phyloP scores from a whole-genome alignment of 495 filamentous ascomycete species.

The Elasticomyces elasticus region DNA sequence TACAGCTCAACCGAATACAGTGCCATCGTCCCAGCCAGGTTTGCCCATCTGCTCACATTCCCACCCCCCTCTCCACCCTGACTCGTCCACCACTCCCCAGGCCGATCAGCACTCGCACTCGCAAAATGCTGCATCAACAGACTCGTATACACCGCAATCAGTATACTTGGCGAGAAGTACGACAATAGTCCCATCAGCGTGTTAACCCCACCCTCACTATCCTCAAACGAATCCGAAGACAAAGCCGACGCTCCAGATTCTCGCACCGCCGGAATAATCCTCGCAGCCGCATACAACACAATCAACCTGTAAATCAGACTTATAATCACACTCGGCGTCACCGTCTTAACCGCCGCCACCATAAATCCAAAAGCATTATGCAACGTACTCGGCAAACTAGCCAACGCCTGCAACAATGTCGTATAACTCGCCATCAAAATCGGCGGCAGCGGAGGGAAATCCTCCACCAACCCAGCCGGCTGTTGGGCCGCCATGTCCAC shows the following conservation, averaged over 20 bases:
- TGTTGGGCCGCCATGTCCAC: conserved; percentile 26
- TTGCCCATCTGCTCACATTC: conserved; percentile 88
- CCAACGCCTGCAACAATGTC: conserved; percentile 74
- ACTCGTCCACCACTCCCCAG: conserved; percentile 73
- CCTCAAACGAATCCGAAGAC: conserved; percentile 75
- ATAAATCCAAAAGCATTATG: conserved; percentile 80
- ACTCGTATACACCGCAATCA: conserved; percentile 95
- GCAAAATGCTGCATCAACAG: conserved; percentile 91
- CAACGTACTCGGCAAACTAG: conserved; percentile 69
- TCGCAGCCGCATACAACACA: conserved; percentile 89
- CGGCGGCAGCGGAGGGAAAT: conserved; percentile 88
- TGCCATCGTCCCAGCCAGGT: conserved; percentile 75
- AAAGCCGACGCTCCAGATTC: conserved; percentile 74
- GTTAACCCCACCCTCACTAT: conserved; percentile 71
- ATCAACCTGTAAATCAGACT: conserved; percentile 85
- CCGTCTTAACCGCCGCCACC: conserved; percentile 77
- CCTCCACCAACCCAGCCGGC: too few relatives aligned
- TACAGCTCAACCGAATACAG: conserved; percentile 84
- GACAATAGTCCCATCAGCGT: conserved; percentile 69
- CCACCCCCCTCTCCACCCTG: conserved; percentile 70
- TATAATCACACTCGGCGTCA: conserved; percentile 90
- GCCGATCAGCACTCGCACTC: conserved; percentile 50
- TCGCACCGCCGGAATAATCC: conserved; percentile 87
- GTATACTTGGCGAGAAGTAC: conserved; percentile 85
- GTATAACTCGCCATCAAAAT: conserved; percentile 99